phyloP scores from a whole-genome alignment of 2,329 filamentous ascomycete genomes.

The Alternaria atra region DNA sequence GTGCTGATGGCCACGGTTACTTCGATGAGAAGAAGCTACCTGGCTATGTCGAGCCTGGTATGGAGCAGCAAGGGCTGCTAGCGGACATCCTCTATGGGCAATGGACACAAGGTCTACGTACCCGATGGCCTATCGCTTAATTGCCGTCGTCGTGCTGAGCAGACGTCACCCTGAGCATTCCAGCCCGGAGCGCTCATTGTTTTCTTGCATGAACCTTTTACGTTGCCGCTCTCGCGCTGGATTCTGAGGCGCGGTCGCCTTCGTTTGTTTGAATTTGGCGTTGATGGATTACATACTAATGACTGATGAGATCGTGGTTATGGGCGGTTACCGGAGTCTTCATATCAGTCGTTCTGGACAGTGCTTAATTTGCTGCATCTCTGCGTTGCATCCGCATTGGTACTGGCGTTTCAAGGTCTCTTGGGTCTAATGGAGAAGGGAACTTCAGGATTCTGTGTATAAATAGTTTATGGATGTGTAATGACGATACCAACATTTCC shows the following conservation, averaged over 20 bases:
- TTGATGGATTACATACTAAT: slow-evolving; percentile 1
- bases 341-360: not conserved
- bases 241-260: not conserved
- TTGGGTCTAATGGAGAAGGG: not conserved
- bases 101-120: slow-evolving; percentile 84
- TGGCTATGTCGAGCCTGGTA: slow-evolving; percentile 70
- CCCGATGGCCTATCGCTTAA: slow-evolving; percentile 52
- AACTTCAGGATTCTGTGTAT: not conserved
- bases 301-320: slow-evolving; percentile 3
- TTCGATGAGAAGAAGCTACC: slow-evolving; percentile 63
- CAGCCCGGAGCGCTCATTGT: not conserved
- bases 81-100: slow-evolving; percentile 89
- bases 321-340: not conserved
- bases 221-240: not conserved
- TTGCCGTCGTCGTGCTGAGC: not conserved
- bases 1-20: slow-evolving; percentile 48
- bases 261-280: not conserved
- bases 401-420: not conserved
- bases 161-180: not conserved
- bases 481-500: not conserved
- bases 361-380: slow-evolving; percentile 3
- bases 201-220: not conserved
- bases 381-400: not conserved
- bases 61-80: slow-evolving; percentile 91
- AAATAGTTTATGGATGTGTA: slow-evolving; percentile 4